Conservation (phyloP, 1,284 basidiomycete genomes). For the Ganoderma multipileum region DNA sequence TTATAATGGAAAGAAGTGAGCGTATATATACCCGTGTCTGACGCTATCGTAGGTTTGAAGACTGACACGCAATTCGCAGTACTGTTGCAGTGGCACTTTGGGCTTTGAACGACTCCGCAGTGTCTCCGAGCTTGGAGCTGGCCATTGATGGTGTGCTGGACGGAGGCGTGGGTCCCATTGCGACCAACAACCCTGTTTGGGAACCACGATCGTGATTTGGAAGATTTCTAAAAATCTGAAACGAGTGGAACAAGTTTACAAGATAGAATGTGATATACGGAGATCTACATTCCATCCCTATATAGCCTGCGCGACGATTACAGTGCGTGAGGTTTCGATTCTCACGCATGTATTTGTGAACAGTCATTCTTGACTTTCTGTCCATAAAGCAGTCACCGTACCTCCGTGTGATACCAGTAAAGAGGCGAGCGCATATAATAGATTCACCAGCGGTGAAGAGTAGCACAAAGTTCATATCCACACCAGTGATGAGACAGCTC, state of each 20-base stretch:
- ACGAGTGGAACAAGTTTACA: background rate
- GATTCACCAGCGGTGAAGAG: too few relatives aligned
- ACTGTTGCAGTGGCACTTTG: conserved; percentile 77
- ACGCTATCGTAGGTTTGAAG: background rate
- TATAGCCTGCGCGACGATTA: too few relatives aligned
- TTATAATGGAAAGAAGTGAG: conserved; percentile 74
- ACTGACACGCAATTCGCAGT: conserved; percentile 42
- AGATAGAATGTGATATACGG: background rate
- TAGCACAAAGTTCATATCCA: too few relatives aligned
- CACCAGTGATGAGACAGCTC: too few relatives aligned
- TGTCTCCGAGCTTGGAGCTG: conserved; percentile 63
- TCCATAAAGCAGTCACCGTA: too few relatives aligned
- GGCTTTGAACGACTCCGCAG: conserved; percentile 58
- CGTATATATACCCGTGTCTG: conserved; percentile 19
- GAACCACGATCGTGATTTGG: background rate
- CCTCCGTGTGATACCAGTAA: too few relatives aligned
- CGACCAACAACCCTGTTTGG: conserved; percentile 67
- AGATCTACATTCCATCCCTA: too few relatives aligned
- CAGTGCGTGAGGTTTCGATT: too few relatives aligned
- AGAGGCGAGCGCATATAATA: too few relatives aligned
- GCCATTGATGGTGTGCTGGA: conserved; percentile 64
- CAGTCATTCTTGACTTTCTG: too few relatives aligned
- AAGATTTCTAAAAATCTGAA: background rate
- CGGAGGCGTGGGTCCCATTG: conserved; percentile 68
- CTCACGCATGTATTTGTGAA: too few relatives aligned